These are phyloP conservation scores for Talaromyces borbonicus DNA, from an alignment of 495 filamentous ascomycete genomes.

Conservation along the genomic window DNA sequence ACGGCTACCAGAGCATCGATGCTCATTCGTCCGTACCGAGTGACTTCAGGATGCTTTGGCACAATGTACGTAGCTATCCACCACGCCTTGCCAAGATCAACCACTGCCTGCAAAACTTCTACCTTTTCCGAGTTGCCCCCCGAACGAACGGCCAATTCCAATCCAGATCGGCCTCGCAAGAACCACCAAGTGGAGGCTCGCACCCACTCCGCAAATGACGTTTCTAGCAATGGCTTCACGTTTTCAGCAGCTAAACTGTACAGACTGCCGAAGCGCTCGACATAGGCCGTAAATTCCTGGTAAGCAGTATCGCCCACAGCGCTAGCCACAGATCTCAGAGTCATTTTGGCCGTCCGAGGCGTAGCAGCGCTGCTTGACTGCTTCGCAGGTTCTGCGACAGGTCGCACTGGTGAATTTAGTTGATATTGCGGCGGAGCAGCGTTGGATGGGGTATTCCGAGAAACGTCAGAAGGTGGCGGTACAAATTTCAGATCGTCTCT, in stretches of 20 bases:
- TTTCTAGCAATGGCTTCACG: constrained; percentile 50
- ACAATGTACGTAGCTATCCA: constrained; percentile 68
- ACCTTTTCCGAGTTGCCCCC: constrained; percentile 7
- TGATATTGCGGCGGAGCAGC: background rate
- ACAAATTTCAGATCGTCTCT: background rate
- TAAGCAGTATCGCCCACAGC: constrained; percentile 53
- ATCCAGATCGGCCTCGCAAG: constrained; percentile 57
- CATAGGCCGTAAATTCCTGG: constrained; percentile 54
- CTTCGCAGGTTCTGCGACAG: background rate
- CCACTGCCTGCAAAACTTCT: constrained; percentile 51
- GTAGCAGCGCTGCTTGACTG: background rate
- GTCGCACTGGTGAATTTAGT: background rate
- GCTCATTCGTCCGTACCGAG: constrained; percentile 35
- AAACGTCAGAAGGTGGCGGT: background rate
- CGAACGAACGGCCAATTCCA: constrained; percentile 61
- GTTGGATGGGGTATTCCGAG: background rate
- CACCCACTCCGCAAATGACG: constrained; percentile 53
- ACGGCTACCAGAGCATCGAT: constrained; percentile 35
- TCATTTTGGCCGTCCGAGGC: constrained; percentile 18
- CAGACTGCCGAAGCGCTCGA: constrained; percentile 54
- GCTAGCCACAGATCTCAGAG: constrained; percentile 30
- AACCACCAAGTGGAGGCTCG: constrained; percentile 82
- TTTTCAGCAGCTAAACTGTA: constrained; percentile 64
- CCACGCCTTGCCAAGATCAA: constrained; percentile 72
- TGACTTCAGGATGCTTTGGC: constrained; percentile 40